Evolutionary conservation across 148 eudicot species (phyloP), one percentile per base, ranked within the genome.

Genomic region (Rhododendron griersonianum): DNA sequence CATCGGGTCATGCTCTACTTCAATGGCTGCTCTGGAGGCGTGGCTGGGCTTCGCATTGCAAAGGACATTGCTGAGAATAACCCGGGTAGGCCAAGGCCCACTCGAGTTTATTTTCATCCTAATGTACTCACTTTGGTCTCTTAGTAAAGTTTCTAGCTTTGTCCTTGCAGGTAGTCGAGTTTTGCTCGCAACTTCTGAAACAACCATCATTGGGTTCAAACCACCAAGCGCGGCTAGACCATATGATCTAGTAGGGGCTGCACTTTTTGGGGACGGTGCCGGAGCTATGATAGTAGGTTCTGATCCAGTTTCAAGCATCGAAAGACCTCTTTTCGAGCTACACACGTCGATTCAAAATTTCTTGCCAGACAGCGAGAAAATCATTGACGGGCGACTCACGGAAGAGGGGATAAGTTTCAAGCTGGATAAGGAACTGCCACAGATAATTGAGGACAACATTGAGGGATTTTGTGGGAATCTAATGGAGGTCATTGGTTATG

Each of bases 181-280:
- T 4, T 77, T 98, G 63, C 90, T 95, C 1, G 95, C 96, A 44
- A 98, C 99, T 61, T 94, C 98, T 2, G 98, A 95, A 81, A 98
- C 99, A 3, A 95, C 98, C 59, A 90, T 95, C 23, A 94, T 95
- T 23, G 99, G 98, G 45, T 98, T 92, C 87, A 93, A 90, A 87
- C 99, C 99, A 78, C 99, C 99, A 0, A 98, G 89, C 83, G 87
- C 85, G 0, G 89, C 91, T 0, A 87, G 99, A 74, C 99, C 99
- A 0, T 95, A 98, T 77, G 98, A 98, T 81, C 79, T 98, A 13
- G 98, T 95, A 13, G 99, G 98, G 25, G 98, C 92, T 63, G 98
- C 98, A 10, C 84, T 98, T 76, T 98, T 98, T 21, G 99, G 99
- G n/a, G 99, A 94, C 25, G 99, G 99, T 14, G 99, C 98, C 2